phyloP scores from a whole-genome alignment of 345 rosid genomes.

The Cardiospermum halicacabum region DNA sequence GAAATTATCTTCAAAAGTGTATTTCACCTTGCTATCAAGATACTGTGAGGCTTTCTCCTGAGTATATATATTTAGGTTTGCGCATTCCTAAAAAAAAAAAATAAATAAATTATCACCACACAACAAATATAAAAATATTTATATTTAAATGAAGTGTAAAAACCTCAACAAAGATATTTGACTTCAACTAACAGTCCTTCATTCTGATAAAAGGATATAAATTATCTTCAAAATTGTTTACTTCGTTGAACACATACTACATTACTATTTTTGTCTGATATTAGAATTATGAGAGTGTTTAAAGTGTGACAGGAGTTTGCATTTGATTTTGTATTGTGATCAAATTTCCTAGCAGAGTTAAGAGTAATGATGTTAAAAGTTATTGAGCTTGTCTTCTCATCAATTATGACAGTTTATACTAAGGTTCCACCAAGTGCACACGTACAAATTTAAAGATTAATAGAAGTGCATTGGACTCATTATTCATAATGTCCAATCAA shows the following conservation, averaged over 20 bases:
- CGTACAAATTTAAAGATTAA: no score
- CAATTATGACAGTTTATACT: no score
- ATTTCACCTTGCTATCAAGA: conserved; percentile 69
- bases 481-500: neutral
- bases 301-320: no score
- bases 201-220: neutral
- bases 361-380: no score
- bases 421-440: no score
- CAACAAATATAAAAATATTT: conserved; percentile 11
- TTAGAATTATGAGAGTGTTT: no score
- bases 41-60: conserved; percentile 62
- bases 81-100: conserved; percentile 85
- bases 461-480: neutral
- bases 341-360: no score
- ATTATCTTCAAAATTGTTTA: neutral
- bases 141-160: neutral
- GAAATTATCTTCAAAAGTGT: conserved; percentile 4
- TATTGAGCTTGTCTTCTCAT: no score
- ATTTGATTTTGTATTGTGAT: no score
- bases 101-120: conserved; percentile 14
- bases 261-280: no score
- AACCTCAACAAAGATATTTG: neutral
- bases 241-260: no score
- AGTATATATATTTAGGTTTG: conserved; percentile 49
- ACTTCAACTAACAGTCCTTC: neutral